These are phyloP conservation scores for Kuraishia floccosa DNA, from an alignment of 805 yeast species.

Conservation along the genomic window DNA sequence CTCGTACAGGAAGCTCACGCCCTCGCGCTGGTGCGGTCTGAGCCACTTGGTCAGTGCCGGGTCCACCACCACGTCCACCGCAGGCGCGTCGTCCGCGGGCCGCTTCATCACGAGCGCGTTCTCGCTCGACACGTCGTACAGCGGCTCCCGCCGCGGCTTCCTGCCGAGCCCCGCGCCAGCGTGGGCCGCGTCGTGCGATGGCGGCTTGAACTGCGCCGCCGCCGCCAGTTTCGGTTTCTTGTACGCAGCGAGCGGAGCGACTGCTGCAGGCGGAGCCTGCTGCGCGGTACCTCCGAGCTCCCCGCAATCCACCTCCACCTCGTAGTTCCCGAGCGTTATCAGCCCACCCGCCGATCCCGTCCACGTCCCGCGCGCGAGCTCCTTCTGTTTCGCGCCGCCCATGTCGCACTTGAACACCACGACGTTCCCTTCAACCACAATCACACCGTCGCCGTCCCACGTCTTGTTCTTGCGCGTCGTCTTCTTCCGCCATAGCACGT, in stretches of 20 bases:
- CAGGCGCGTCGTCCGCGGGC: conserved; percentile 3
- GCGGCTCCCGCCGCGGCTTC: too few species aligned
- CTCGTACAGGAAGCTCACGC: conserved; percentile 70
- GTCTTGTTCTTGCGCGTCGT: conserved; percentile 74
- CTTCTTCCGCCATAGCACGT: conserved; percentile 59
- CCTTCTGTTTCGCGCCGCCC: conserved; percentile 12
- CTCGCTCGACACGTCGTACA: conserved; percentile 23
- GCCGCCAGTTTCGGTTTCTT: not conserved
- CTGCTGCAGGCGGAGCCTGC: not conserved
- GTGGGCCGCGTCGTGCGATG: not conserved
- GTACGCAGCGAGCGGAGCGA: not conserved
- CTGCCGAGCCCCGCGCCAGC: conserved; percentile 3
- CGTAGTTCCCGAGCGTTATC: conserved; percentile 44
- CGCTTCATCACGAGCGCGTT: conserved; percentile 31
- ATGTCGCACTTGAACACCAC: conserved; percentile 19
- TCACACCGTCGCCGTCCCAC: conserved; percentile 89
- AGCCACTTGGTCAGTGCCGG: conserved; percentile 39
- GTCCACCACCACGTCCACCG: conserved; percentile 44
- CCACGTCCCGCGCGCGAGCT: conserved; percentile 6
- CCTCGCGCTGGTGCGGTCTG: conserved; percentile 84
- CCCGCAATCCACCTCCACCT: conserved; percentile 42
- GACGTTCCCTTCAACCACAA: conserved; percentile 20
- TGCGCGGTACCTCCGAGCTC: not conserved
- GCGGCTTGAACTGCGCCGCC: conserved; percentile 1
- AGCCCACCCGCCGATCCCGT: conserved; percentile 19